Evolutionary conservation across 106 monocot genomes (phyloP), one percentile per base, ranked within the genome.

Genomic region (Triglochin maritima): DNA sequence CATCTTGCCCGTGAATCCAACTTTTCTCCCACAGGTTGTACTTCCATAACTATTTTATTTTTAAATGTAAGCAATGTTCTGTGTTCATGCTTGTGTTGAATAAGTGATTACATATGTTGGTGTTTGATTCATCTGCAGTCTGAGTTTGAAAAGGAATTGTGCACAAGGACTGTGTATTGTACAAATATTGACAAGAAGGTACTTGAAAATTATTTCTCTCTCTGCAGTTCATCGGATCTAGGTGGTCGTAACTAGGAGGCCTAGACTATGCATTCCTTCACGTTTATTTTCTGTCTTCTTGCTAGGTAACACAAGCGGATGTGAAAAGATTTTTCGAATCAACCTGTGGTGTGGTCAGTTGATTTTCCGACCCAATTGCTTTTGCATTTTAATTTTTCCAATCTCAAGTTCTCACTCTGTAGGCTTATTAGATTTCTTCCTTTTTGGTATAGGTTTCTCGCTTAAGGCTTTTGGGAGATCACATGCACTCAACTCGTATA

Each of bases 1-100:
- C 6, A 94, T 94, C 56, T 73, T 87, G 42, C 94, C 94, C 41
- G 89, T 94, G 49, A 94, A 94, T 69, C 94, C 94, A 44, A 78
- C 77, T 69, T 94, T 84, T 73, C 89, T 94, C 61, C 94, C 94
- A 2, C 70, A 77, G 80, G 93, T 94, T 53, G 7, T 53, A 42
- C 3, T 16, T 49, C 17, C 14, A 42, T 2, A 2, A 41, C 10
- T 12, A 7, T 48, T 60, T 11, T 47, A 49, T 49, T 56, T 71
- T 66, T 57, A 6, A 65, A 52, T 75, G 17, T 17, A 12, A 5
- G 10, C 45, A 7, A 57, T 57, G 3, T 12, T 16, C 2, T 29
- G 29, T 29, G 29, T 29, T 29, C 29, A 29, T 29, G 29, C 29
- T 29, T 29, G 0, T 29, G 29, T 29, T 43, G 54, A 46, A 45